phyloP scores from a whole-genome alignment of 75 land plant genomes.

The Pinus taeda region DNA sequence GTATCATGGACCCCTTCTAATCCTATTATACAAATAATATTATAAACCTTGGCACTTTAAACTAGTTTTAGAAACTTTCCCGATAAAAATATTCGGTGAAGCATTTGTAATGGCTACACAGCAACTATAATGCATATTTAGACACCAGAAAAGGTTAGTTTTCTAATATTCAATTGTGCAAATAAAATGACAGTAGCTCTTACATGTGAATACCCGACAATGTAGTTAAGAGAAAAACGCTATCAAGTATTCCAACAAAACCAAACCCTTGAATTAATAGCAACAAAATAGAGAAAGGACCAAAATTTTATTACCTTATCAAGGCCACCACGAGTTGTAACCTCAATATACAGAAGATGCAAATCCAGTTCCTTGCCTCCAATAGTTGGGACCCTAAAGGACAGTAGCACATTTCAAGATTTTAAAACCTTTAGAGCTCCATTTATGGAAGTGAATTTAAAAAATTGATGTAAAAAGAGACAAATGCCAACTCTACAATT shows the following conservation, averaged over 20 bases:
- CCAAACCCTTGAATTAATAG: neutral
- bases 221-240: neutral
- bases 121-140: neutral
- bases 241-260: neutral
- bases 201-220: too few relatives aligned
- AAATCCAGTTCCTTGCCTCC: slow-evolving; percentile 86
- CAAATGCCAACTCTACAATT: neutral
- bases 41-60: neutral
- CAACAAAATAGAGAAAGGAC: neutral
- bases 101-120: neutral
- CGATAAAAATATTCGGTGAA: neutral
- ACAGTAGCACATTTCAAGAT: neutral
- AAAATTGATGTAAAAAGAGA: neutral
- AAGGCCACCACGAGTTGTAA: slow-evolving; percentile 79
- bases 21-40: neutral
- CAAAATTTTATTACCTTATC: slow-evolving; percentile 48
- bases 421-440: neutral
- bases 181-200: neutral
- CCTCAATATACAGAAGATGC: slow-evolving; percentile 75
- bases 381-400: slow-evolving; percentile 78
- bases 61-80: neutral
- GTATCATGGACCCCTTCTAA: too few relatives aligned
- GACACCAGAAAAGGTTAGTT: neutral
- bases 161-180: neutral
- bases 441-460: neutral